A percentile compares a stretch with the other conserved stretches of the same genome.
These are phyloP conservation scores for Paramecium octaurelia DNA, from an alignment of 73 alveolate genomes.

Conservation along the genomic window DNA sequence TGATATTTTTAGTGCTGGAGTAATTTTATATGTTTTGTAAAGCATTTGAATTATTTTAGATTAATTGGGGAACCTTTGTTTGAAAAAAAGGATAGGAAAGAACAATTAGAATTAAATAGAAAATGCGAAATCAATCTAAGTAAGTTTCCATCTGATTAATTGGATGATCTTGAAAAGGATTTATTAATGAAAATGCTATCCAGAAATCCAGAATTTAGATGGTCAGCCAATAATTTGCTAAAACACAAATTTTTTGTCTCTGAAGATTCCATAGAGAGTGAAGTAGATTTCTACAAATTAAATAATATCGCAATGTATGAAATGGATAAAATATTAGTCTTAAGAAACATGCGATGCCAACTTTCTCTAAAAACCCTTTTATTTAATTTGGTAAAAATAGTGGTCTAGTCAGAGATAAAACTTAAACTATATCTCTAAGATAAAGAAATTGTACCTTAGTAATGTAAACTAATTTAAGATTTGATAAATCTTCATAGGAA, in stretches of 20 bases:
- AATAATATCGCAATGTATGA: conserved; percentile 14
- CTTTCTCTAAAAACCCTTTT: conserved; percentile 26
- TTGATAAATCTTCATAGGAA: conserved; percentile 39
- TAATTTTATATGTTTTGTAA: conserved; percentile 45
- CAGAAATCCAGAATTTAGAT: conserved; percentile 8
- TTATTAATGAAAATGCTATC: background rate
- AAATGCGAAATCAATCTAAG: conserved; percentile 20
- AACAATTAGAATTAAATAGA: conserved; percentile 21
- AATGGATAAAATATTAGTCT: background rate
- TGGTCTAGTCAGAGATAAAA: background rate
- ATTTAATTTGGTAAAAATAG: background rate
- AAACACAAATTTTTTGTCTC: background rate
- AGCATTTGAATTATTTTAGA: background rate
- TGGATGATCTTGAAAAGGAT: conserved; percentile 14
- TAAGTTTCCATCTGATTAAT: background rate
- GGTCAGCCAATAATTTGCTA: background rate
- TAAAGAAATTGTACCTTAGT: background rate
- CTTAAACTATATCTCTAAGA: background rate
- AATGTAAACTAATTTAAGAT: background rate
- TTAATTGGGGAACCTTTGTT: conserved; percentile 40
- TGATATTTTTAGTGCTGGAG: conserved; percentile 55
- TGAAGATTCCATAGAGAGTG: conserved; percentile 6
- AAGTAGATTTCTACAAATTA: background rate
- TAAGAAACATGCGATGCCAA: conserved; percentile 4
- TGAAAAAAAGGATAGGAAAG: conserved; percentile 17